phyloP scores from a whole-genome alignment of 371 early-diverging fungal genomes.

The Cladochytrium tenue region DNA sequence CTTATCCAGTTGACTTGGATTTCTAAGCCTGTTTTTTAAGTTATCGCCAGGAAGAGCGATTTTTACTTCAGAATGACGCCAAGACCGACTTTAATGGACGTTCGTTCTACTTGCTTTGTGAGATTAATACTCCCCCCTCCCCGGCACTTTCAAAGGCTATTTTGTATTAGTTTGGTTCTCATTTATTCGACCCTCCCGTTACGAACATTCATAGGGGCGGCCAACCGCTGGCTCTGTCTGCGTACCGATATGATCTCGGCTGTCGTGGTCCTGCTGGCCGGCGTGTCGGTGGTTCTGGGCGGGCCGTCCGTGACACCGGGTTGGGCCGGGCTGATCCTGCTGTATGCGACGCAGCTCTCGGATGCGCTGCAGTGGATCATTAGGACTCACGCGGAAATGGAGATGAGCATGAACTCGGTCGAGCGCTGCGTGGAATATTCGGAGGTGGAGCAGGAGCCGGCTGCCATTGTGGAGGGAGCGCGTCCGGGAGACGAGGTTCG shows the following conservation, averaged over 20 bases:
- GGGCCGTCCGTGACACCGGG: constrained; percentile 60
- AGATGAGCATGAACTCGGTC: constrained; percentile 85
- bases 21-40: too few relatives aligned
- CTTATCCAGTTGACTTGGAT: too few relatives aligned
- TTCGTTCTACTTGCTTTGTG: neutral
- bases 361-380: constrained; percentile 78
- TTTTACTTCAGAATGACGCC: neutral
- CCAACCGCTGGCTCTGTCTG: constrained; percentile 86
- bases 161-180: too few relatives aligned
- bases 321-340: constrained; percentile 76
- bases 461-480: constrained; percentile 45
- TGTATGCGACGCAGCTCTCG: constrained; percentile 75
- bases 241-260: constrained; percentile 76
- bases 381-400: constrained; percentile 71
- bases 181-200: too few relatives aligned
- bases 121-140: neutral
- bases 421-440: constrained; percentile 77
- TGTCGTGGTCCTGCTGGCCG: constrained; percentile 71
- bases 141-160: too few relatives aligned
- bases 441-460: constrained; percentile 72
- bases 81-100: neutral
- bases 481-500: constrained; percentile 42
- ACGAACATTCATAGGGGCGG: too few relatives aligned
- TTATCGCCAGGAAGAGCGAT: neutral
- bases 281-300: constrained; percentile 61